Percentiles rank a stretch among this genome's conserved stretches.
Evolutionary conservation across 441 rosid genomes (phyloP).

Genomic region (Sinapis alba): DNA sequence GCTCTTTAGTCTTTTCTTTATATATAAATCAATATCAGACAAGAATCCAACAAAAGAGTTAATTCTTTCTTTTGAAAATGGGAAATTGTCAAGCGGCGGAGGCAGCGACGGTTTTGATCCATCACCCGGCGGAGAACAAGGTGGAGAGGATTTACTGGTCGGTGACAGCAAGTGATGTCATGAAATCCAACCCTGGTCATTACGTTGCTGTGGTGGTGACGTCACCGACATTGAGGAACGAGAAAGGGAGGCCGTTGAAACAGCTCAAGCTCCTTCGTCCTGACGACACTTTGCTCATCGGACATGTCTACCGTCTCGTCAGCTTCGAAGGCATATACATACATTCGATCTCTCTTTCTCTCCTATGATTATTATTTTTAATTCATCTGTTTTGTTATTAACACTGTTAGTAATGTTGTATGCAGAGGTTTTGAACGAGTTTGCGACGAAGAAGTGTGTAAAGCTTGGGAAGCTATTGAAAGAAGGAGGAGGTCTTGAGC

Average conservation of each 20-base stretch:
- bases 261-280: slow-evolving; percentile 90
- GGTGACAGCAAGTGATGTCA: slow-evolving; percentile 68
- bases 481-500: slow-evolving; percentile 51
- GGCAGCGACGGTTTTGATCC: slow-evolving; percentile 80
- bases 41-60: background rate
- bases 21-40: background rate
- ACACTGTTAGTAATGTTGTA: background rate
- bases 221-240: slow-evolving; percentile 49
- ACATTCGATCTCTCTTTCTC: background rate
- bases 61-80: slow-evolving; percentile 36
- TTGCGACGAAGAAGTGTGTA: slow-evolving; percentile 70
- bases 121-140: slow-evolving; percentile 73
- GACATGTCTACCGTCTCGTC: slow-evolving; percentile 75
- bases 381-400: background rate
- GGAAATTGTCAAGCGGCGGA: slow-evolving; percentile 96
- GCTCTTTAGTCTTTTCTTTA: background rate
- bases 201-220: slow-evolving; percentile 80
- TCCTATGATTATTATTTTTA: background rate
- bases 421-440: slow-evolving; percentile 77
- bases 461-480: slow-evolving; percentile 73
- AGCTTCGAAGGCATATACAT: slow-evolving; percentile 72
- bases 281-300: slow-evolving; percentile 69
- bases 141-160: slow-evolving; percentile 78
- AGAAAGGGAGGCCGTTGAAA: slow-evolving; percentile 58
- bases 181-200: slow-evolving; percentile 79